Conservation (phyloP, 129 eudicot genomes). For the Mikania micrantha region DNA sequence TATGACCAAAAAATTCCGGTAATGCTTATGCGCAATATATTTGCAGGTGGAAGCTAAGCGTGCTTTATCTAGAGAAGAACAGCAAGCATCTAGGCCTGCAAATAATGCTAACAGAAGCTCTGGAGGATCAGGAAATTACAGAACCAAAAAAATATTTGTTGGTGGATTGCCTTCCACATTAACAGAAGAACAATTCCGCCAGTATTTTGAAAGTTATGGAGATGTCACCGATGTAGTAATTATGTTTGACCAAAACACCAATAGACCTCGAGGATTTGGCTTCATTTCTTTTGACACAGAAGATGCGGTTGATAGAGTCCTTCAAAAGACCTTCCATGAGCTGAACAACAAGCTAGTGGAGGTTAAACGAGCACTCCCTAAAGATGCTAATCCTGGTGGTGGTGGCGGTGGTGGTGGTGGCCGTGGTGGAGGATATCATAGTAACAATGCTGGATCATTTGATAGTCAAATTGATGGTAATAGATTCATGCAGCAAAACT, state of each 20-base stretch:
- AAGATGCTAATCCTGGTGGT: constrained; percentile 47
- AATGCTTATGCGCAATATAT: background rate
- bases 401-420: constrained; percentile 30
- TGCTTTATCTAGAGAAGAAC: constrained; percentile 70
- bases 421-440: constrained; percentile 37
- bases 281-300: constrained; percentile 67
- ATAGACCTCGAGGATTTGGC: constrained; percentile 81
- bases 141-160: constrained; percentile 80
- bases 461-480: constrained; percentile 39
- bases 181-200: constrained; percentile 54
- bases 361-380: constrained; percentile 68
- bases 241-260: constrained; percentile 68
- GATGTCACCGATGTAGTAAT: constrained; percentile 57
- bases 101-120: constrained; percentile 29
- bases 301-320: constrained; percentile 70
- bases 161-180: constrained; percentile 77
- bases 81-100: constrained; percentile 42
- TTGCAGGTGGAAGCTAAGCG: constrained; percentile 76
- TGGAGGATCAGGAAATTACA: constrained; percentile 42
- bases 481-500: constrained; percentile 39
- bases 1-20: constrained; percentile 3
- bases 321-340: constrained; percentile 49
- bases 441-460: constrained; percentile 26
- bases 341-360: constrained; percentile 50
- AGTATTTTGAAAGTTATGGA: constrained; percentile 53